These are phyloP conservation scores for Apiospora pterosperma DNA, from an alignment of 2,329 filamentous ascomycete species.

Conservation along the genomic window DNA sequence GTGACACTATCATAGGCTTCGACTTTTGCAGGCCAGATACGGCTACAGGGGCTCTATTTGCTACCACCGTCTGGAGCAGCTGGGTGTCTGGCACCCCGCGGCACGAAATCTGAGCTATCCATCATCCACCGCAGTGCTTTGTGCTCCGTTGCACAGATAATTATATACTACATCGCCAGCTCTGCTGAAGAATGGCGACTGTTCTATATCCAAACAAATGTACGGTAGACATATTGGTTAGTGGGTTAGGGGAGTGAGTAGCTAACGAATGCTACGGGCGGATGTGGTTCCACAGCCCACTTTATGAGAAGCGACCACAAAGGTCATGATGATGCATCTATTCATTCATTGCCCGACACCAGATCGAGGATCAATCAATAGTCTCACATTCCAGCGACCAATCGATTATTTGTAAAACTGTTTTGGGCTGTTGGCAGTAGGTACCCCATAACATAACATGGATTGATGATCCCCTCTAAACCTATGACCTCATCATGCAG, in stretches of 20 bases:
- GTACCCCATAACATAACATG: not conserved
- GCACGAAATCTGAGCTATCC: constrained; percentile 4
- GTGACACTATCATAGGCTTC: too few species aligned
- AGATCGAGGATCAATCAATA: too few species aligned
- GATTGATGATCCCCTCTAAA: not conserved
- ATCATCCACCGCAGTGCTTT: constrained; percentile 31
- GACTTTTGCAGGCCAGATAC: not conserved
- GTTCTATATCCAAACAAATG: too few species aligned
- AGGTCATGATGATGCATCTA: not conserved
- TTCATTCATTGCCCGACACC: not conserved
- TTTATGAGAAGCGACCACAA: not conserved
- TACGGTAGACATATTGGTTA: too few species aligned
- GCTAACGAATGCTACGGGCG: too few species aligned
- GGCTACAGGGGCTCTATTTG: not conserved
- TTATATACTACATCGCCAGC: too few species aligned
- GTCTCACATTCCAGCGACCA: too few species aligned
- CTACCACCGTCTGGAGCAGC: not conserved
- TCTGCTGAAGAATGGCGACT: too few species aligned
- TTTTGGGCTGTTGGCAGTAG: not conserved
- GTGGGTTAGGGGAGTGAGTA: too few species aligned
- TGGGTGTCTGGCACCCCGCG: constrained; percentile 1
- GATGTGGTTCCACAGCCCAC: too few species aligned
- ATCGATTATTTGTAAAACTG: too few species aligned
- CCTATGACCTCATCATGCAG: constrained; percentile 3
- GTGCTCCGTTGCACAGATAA: too few species aligned